A percentile compares a stretch with the other conserved stretches of the same genome.
Evolutionary conservation across 192 early-diverging fungal genomes (phyloP).

Genomic region (Kickxella alabastrina): DNA sequence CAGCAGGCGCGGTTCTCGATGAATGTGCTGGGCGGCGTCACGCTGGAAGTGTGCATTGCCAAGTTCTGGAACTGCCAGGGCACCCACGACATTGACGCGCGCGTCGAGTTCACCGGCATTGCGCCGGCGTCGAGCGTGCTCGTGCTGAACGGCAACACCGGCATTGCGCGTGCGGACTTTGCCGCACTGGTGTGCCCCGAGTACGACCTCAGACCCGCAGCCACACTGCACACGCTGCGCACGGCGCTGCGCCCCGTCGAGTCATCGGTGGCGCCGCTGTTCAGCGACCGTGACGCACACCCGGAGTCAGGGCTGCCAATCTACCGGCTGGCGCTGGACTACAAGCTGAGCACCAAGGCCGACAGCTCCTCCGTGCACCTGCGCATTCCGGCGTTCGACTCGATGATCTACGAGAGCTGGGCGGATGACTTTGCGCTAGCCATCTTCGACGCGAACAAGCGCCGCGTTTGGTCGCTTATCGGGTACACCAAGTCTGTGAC

Average conservation of each 20-base stretch:
- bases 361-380: slow-evolving; percentile 39
- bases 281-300: slow-evolving; percentile 65
- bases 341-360: slow-evolving; percentile 62
- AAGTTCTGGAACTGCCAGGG: slow-evolving; percentile 88
- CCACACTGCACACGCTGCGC: slow-evolving; percentile 59
- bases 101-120: slow-evolving; percentile 79
- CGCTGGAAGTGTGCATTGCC: slow-evolving; percentile 78
- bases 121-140: slow-evolving; percentile 29
- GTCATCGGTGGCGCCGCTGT: slow-evolving; percentile 58
- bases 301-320: slow-evolving; percentile 63
- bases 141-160: slow-evolving; percentile 41
- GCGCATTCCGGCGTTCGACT: slow-evolving; percentile 53
- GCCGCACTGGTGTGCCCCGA: slow-evolving; percentile 67
- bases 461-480: slow-evolving; percentile 63
- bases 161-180: slow-evolving; percentile 71
- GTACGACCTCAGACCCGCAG: slow-evolving; percentile 57
- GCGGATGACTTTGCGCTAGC: slow-evolving; percentile 60
- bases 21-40: slow-evolving; percentile 63
- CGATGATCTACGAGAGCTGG: slow-evolving; percentile 73
- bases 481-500: slow-evolving; percentile 68
- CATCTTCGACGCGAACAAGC: slow-evolving; percentile 81
- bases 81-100: slow-evolving; percentile 61
- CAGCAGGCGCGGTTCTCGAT: slow-evolving; percentile 53
- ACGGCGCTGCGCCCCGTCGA: slow-evolving; percentile 65
- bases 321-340: slow-evolving; percentile 73